Conservation (phyloP, 2,329 filamentous ascomycete species). For the Fusarium sp. region DNA sequence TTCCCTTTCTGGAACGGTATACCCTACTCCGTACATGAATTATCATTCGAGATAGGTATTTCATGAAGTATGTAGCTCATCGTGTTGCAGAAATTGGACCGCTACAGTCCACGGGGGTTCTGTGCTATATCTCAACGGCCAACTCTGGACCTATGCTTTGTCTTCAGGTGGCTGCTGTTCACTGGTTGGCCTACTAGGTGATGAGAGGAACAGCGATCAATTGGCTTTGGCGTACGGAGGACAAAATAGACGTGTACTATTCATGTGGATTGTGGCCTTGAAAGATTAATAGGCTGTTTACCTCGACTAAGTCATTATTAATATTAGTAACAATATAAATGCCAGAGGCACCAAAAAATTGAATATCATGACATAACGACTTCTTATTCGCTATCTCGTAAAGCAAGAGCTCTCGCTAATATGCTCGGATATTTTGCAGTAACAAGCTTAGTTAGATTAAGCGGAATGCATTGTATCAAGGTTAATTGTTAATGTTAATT, state of each 20-base stretch:
- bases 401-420: conserved; percentile 4
- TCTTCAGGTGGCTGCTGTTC: not conserved
- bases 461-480: conserved; percentile 9
- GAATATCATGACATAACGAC: not conserved
- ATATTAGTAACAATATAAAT: not conserved
- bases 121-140: not conserved
- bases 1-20: not conserved
- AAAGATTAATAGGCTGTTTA: not conserved
- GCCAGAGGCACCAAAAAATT: not conserved
- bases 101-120: not conserved
- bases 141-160: not conserved
- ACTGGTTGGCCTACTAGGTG: not conserved
- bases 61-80: no score
- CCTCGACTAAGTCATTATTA: not conserved
- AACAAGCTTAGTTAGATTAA: not conserved
- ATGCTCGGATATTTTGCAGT: not conserved
- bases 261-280: not conserved
- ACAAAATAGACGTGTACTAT: not conserved
- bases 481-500: not conserved
- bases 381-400: conserved; percentile 13
- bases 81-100: not conserved
- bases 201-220: not conserved
- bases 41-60: no score
- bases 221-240: not conserved
- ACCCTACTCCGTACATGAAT: no score